These are phyloP conservation scores for Saccharomyces pastorianus DNA, from an alignment of 1,139 yeast species.

Conservation along the genomic window DNA sequence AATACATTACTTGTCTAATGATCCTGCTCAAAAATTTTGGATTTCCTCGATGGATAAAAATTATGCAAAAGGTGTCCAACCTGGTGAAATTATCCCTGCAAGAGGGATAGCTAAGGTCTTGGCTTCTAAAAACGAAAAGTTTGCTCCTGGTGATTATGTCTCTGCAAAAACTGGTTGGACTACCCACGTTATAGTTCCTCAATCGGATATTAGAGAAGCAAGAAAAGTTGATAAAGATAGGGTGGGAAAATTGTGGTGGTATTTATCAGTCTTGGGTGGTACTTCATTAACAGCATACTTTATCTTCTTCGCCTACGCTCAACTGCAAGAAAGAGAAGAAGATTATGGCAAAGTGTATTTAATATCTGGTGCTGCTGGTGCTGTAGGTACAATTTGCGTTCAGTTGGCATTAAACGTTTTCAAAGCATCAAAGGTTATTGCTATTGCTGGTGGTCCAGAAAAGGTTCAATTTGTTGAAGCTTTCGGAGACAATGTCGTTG, in stretches of 20 bases:
- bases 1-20: slow-evolving; percentile 48
- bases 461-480: slow-evolving; percentile 49
- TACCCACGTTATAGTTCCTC: slow-evolving; percentile 34
- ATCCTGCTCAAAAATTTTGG: slow-evolving; percentile 62
- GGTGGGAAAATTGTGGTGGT: slow-evolving; percentile 36
- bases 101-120: slow-evolving; percentile 45
- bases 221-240: slow-evolving; percentile 29
- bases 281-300: slow-evolving; percentile 59
- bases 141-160: slow-evolving; percentile 40
- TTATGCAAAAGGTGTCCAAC: slow-evolving; percentile 41
- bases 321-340: slow-evolving; percentile 32
- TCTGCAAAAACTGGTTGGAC: slow-evolving; percentile 37
- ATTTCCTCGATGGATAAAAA: slow-evolving; percentile 39
- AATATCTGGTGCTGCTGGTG: slow-evolving; percentile 65
- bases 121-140: slow-evolving; percentile 37
- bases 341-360: slow-evolving; percentile 38
- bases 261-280: slow-evolving; percentile 44
- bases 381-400: slow-evolving; percentile 56
- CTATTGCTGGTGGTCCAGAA: slow-evolving; percentile 54
- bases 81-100: slow-evolving; percentile 45
- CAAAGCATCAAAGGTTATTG: slow-evolving; percentile 51
- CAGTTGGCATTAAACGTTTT: slow-evolving; percentile 50
- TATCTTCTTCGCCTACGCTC: slow-evolving; percentile 42
- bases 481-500: slow-evolving; percentile 47
- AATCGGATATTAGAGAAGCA: slow-evolving; percentile 11